Conservation (phyloP, 140 eudicot genomes). For the Oenanthe javanica region DNA sequence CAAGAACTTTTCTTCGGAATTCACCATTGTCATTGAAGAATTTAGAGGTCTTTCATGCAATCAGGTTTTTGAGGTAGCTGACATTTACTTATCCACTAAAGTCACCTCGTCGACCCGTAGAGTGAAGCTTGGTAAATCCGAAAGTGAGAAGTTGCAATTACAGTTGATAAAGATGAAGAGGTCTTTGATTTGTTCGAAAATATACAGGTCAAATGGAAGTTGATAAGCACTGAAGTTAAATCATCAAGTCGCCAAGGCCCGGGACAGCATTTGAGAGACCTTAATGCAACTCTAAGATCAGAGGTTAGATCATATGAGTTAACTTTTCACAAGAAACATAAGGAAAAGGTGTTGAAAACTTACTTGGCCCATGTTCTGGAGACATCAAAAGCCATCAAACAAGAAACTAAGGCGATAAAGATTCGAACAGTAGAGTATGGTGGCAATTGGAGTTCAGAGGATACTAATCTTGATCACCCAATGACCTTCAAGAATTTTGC, state of each 20-base stretch:
- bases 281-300: slow-evolving; percentile 11
- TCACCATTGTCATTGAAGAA: slow-evolving; percentile 6
- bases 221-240: neutral
- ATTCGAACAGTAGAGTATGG: slow-evolving; percentile 23
- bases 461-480: slow-evolving; percentile 35
- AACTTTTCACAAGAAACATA: slow-evolving; percentile 36
- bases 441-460: slow-evolving; percentile 18
- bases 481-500: slow-evolving; percentile 50
- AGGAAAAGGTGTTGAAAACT: slow-evolving; percentile 20
- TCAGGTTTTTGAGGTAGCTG: too few species aligned
- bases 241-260: slow-evolving; percentile 13
- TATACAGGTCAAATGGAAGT: slow-evolving; percentile 34
- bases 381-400: slow-evolving; percentile 18
- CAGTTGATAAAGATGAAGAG: slow-evolving; percentile 31
- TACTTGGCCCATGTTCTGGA: slow-evolving; percentile 37
- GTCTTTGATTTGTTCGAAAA: slow-evolving; percentile 23
- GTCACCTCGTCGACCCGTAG: too few species aligned
- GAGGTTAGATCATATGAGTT: slow-evolving; percentile 26
- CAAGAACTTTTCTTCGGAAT: slow-evolving; percentile 16
- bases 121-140: slow-evolving; percentile 30
- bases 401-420: slow-evolving; percentile 23
- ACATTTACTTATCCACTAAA: too few species aligned
- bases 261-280: neutral
- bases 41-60: too few species aligned
- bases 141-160: slow-evolving; percentile 24